phyloP scores from a whole-genome alignment of 768 basidiomycete genomes.

The Pleurotus eryngii region DNA sequence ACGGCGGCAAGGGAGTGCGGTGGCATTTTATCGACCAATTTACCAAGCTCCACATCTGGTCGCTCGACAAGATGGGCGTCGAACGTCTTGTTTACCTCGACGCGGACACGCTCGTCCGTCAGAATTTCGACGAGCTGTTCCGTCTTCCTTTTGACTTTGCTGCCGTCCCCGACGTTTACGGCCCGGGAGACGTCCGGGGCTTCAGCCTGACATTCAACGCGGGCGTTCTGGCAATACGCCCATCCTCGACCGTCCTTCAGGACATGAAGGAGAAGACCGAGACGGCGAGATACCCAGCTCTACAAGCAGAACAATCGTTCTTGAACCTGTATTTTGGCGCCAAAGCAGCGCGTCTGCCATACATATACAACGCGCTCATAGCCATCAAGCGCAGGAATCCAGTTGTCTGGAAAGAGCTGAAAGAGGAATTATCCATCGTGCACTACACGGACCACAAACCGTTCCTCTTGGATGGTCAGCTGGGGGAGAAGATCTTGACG shows the following conservation, averaged over 20 bases:
- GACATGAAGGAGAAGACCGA: conserved; percentile 26
- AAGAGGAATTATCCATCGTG: conserved; percentile 29
- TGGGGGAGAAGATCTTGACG: conserved; percentile 15
- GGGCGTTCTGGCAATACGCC: conserved; percentile 33
- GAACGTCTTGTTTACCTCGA: conserved; percentile 35
- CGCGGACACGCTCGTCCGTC: conserved; percentile 38
- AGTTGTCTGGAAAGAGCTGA: conserved; percentile 31
- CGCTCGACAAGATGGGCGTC: conserved; percentile 27
- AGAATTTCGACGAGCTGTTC: conserved; percentile 43
- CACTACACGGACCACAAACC: conserved; percentile 56
- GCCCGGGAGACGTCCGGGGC: conserved; percentile 18
- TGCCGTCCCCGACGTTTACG: conserved; percentile 38
- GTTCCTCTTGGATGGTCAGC: conserved; percentile 69
- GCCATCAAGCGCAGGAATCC: conserved; percentile 31
- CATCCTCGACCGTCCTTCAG: conserved; percentile 23
- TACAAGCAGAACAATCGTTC: conserved; percentile 38
- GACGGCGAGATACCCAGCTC: conserved; percentile 25
- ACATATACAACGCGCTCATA: conserved; percentile 39
- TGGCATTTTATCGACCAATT: conserved; percentile 37
- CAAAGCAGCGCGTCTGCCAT: conserved; percentile 32
- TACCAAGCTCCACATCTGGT: conserved; percentile 42
- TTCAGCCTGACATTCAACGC: conserved; percentile 38
- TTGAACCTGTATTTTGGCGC: conserved; percentile 36
- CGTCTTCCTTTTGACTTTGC: conserved; percentile 35
- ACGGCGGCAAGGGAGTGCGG: conserved; percentile 30